phyloP scores from a whole-genome alignment of 208 protist genomes.

The Leishmania amazonensis region DNA sequence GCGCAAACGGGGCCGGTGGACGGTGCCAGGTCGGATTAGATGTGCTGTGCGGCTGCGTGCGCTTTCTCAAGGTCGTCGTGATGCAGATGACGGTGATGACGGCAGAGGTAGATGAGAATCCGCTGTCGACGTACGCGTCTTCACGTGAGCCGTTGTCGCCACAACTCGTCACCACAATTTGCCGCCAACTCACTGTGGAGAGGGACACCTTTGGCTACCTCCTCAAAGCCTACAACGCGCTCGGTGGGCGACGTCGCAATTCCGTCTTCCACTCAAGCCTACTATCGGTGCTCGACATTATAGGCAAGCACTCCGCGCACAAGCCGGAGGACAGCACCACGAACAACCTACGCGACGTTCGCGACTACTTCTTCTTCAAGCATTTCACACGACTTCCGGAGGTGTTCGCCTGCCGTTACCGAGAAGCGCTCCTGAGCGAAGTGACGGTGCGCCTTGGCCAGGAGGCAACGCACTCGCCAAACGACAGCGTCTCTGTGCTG shows the following conservation, averaged over 20 bases:
- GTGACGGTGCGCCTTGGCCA: conserved; percentile 46
- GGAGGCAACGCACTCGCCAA: conserved; percentile 42
- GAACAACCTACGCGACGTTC: conserved; percentile 58
- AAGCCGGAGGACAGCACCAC: conserved; percentile 25
- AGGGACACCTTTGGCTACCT: conserved; percentile 59
- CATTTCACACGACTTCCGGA: conserved; percentile 46
- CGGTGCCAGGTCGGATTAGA: conserved; percentile 48
- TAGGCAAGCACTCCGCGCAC: conserved; percentile 27
- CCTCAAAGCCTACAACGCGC: conserved; percentile 52
- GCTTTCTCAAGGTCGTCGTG: conserved; percentile 60
- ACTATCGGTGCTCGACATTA: conserved; percentile 49
- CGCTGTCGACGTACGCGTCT: conserved; percentile 34
- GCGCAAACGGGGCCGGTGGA: conserved; percentile 7
- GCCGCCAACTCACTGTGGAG: conserved; percentile 67
- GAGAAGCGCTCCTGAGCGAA: conserved; percentile 50
- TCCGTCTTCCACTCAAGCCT: conserved; percentile 75
- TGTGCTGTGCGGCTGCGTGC: conserved; percentile 56
- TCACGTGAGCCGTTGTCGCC: conserved; percentile 38
- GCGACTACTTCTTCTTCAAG: conserved; percentile 63
- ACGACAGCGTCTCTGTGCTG: conserved; percentile 59
- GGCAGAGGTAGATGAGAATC: conserved; percentile 31
- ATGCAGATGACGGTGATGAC: conserved; percentile 24
- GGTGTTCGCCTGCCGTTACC: conserved; percentile 44
- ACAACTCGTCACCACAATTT: conserved; percentile 39
- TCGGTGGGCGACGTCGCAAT: conserved; percentile 54